These are phyloP conservation scores for Melastoma candidum DNA, from an alignment of 441 rosid genomes.

Conservation along the genomic window DNA sequence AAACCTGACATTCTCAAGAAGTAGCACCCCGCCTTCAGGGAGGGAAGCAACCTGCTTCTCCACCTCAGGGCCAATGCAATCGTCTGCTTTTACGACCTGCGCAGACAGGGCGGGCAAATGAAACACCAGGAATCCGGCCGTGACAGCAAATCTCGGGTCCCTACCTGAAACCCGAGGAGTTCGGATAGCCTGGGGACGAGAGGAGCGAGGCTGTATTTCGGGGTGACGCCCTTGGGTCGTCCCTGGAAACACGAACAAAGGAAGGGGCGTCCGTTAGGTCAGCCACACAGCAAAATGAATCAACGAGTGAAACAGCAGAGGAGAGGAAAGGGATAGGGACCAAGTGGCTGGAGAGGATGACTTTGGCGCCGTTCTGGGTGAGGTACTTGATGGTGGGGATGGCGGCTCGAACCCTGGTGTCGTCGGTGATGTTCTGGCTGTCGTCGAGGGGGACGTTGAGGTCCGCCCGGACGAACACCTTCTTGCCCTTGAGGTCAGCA, in stretches of 20 bases:
- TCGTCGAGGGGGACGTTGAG: constrained; percentile 75
- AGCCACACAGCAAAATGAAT: neutral
- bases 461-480: constrained; percentile 62
- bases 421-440: constrained; percentile 59
- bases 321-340: constrained; percentile 16
- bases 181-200: constrained; percentile 55
- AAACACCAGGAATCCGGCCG: too few relatives aligned
- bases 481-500: constrained; percentile 65
- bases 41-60: constrained; percentile 71
- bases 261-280: neutral
- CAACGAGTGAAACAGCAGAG: neutral
- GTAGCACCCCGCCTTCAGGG: constrained; percentile 79
- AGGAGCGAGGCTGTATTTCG: constrained; percentile 59
- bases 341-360: constrained; percentile 67
- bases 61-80: constrained; percentile 85
- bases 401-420: constrained; percentile 68
- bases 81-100: constrained; percentile 81
- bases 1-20: constrained; percentile 88
- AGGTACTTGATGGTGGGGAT: constrained; percentile 73
- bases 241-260: constrained; percentile 36
- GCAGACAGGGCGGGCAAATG: neutral
- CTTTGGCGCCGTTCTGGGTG: constrained; percentile 66
- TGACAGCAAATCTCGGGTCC: neutral
- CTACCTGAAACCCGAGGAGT: constrained; percentile 49
- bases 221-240: constrained; percentile 69